Evolutionary conservation across 2,329 filamentous ascomycete genomes (phyloP).

Genomic region (Passalora sequoiae): DNA sequence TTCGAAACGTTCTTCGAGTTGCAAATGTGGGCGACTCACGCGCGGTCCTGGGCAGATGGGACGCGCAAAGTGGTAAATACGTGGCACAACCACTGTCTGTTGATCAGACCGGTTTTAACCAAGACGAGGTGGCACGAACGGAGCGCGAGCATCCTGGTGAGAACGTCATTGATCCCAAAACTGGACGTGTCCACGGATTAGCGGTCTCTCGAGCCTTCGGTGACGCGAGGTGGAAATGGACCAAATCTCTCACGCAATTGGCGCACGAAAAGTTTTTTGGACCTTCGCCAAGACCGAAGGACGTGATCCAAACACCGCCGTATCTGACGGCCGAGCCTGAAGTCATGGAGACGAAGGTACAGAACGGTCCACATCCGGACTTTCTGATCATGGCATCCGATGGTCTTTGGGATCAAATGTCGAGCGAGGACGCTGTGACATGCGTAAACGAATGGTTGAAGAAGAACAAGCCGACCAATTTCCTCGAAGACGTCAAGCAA

Average conservation of each 20-base stretch:
- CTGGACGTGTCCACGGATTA: constrained; percentile 57
- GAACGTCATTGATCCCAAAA: constrained; percentile 50
- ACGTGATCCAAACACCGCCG: constrained; percentile 50
- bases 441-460: constrained; percentile 54
- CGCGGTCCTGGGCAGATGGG: constrained; percentile 56
- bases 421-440: constrained; percentile 31
- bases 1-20: constrained; percentile 51
- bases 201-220: constrained; percentile 64
- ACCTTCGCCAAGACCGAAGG: constrained; percentile 42
- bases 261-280: constrained; percentile 49
- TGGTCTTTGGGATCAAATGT: constrained; percentile 52
- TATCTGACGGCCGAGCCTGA: constrained; percentile 65
- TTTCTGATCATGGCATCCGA: constrained; percentile 65
- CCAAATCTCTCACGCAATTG: constrained; percentile 44
- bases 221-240: constrained; percentile 65
- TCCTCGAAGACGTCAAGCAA: constrained; percentile 14
- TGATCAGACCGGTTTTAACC: constrained; percentile 63
- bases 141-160: constrained; percentile 58
- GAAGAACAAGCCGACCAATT: constrained; percentile 30
- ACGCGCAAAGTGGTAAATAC: constrained; percentile 44
- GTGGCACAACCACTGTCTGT: constrained; percentile 51
- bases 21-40: constrained; percentile 65
- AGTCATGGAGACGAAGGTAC: constrained; percentile 53
- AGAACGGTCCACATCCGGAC: constrained; percentile 41
- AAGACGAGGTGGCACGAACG: constrained; percentile 53